Evolutionary conservation across 1,284 basidiomycete species (phyloP).

Genomic region (Tylopilus sp.): DNA sequence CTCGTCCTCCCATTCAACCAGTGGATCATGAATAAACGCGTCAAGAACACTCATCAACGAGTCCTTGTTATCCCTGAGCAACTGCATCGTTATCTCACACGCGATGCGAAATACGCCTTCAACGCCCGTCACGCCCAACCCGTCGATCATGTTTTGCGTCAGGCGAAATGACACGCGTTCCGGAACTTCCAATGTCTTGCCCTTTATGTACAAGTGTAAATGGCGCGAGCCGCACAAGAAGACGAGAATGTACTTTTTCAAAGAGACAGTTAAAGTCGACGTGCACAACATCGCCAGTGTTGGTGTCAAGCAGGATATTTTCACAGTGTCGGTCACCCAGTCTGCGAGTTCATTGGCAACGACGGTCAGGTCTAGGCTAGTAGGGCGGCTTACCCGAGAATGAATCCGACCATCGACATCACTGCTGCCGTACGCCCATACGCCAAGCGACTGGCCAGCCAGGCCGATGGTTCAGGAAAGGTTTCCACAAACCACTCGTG

Average conservation of each 20-base stretch:
- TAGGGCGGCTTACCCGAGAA: constrained; percentile 69
- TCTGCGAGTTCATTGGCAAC: constrained; percentile 41
- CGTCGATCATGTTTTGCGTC: constrained; percentile 93
- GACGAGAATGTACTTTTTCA: constrained; percentile 66
- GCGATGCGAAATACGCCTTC: constrained; percentile 95
- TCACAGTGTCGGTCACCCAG: constrained; percentile 98
- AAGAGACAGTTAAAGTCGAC: constrained; percentile 99
- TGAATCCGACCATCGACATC: constrained; percentile 99
- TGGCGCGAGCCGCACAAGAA: background rate
- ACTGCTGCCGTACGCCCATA: constrained; percentile 93
- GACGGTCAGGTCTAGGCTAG: background rate
- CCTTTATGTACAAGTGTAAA: constrained; percentile 37
- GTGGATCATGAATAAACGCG: constrained; percentile 96
- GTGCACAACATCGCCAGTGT: constrained; percentile 91
- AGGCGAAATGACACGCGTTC: constrained; percentile 95
- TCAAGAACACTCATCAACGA: constrained; percentile 95
- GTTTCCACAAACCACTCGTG: constrained; percentile 98
- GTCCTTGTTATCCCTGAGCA: constrained; percentile 90
- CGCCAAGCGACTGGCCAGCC: constrained; percentile 85
- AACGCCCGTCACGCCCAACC: constrained; percentile 89
- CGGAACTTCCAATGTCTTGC: constrained; percentile 84
- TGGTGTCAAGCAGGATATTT: constrained; percentile 92
- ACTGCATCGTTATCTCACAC: constrained; percentile 87
- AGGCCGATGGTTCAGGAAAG: constrained; percentile 95
- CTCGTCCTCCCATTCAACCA: constrained; percentile 93